Evolutionary conservation across 305 asterid species (phyloP).

Genomic region (Solanum aculeatissimum): DNA sequence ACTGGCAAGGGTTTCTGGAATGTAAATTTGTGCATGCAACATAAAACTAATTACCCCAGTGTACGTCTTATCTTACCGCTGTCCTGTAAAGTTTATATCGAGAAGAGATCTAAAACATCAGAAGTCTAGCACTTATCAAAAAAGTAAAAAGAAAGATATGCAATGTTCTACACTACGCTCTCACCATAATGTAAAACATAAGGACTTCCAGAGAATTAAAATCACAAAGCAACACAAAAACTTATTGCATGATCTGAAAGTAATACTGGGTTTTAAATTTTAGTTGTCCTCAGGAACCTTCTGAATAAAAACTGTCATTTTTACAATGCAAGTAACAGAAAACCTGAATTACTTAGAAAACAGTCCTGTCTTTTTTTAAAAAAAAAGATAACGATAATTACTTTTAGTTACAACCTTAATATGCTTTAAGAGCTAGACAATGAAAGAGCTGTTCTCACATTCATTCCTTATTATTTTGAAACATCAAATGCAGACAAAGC

Average conservation of each 20-base stretch:
- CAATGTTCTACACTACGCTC: background rate
- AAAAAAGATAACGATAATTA: background rate
- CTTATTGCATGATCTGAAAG: background rate
- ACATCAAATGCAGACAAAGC: background rate
- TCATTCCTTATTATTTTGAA: background rate
- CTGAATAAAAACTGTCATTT: background rate
- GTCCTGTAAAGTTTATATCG: background rate
- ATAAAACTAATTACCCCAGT: background rate
- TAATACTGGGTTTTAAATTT: background rate
- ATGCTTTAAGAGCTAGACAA: background rate
- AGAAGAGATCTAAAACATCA: background rate
- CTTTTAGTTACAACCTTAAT: background rate
- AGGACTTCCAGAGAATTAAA: background rate
- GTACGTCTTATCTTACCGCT: background rate
- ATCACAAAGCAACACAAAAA: background rate
- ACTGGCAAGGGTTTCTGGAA: background rate
- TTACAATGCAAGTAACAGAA: background rate
- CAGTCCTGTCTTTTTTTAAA: background rate
- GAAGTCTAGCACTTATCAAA: background rate
- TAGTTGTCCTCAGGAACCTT: background rate
- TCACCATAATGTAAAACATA: background rate
- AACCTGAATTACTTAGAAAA: background rate
- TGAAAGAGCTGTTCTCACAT: background rate
- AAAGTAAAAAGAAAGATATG: background rate
- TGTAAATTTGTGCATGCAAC: background rate